Evolutionary conservation across 192 early-diverging fungal genomes (phyloP), one percentile per base, ranked within the genome.

Genomic region (Coemansia sp.): DNA sequence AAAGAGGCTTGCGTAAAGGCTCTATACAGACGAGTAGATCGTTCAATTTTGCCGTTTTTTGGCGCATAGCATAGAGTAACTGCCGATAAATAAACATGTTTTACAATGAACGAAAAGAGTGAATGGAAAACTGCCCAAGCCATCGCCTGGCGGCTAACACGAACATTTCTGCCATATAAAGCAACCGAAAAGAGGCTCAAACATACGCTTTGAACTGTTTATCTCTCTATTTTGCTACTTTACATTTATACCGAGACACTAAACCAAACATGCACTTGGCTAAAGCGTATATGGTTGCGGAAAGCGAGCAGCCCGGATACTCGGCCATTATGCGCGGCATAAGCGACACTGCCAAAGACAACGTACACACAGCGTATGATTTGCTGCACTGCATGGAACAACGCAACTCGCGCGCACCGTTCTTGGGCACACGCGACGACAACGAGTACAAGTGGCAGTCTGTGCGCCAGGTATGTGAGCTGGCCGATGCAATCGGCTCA

Each of bases 401-500:
- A 25, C 69, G 80, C 39, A 87, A 82, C 48, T 82, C 73, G 25
- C 76, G 86, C 19, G 66, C 73, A 12, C 84, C 84, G 37, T 89
- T 86, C 69, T 73, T 92, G 56, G 90, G 88, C 48, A 79, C 84
- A 22, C 86, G 90, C 37, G 74, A 82, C 8, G 76, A 73, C 59
- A 70, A 76, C 24, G 69, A 77, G 7, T 92, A 87, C 79, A 70
- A 67, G 10, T 92, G 90, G 90, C 73, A 87, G 70, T 89, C 87
- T 4, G 87, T 87, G 37, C 67, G 76, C 14, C 75, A 90, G 69
- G 79, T 88, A 17, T 77, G 69, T 57, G 82, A 89, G 58, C 80
- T 84, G 21, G 73, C 85, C 38, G 85, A 73, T 56, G 76, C 82
- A 24, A 80, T 92, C 57, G 90, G 88, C 15, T 85, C 87, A 17